Base-by-base conservation (phyloP, 1,139 yeast species). In the Lodderomyces beijingensis region DNA sequence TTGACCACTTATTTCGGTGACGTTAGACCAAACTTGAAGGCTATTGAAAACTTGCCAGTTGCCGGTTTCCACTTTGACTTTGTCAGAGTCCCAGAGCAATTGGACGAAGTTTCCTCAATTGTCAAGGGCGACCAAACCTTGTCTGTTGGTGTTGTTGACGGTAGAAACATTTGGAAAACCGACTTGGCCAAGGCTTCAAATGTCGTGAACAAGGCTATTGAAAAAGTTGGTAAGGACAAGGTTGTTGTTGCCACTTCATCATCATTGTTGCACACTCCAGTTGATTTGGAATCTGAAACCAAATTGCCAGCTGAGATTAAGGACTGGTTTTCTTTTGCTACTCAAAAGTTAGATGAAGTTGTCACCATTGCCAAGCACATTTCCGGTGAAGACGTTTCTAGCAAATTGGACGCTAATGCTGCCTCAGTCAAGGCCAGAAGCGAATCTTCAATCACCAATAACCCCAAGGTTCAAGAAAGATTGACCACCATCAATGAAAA, bases 121-220 rank as follows among this genome's bases (percentile, higher is more conserved):
- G 69, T 89, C 43, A 52, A 46, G 43, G 74, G 79, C 51, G 51
- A 55, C 42, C 95, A 91, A 74, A 68, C 74, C 46, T 75, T 91
- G 59, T 89, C 97, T 46, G 95, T 83, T 47, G 98, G 98, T 85
- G 78, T 91, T 53, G 91, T 91, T 55, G 94, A 87, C 55, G 98
- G 98, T 72, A 88, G 98, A 80, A 91, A 91, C 80, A 86, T 91
- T 69, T 91, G 98, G 98, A 91, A 91, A 79, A 83, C 94, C 63
- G 85, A 91, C 74, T 85, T 82, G 55, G 65, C 91, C 56, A 79
- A 79, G 70, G 95, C 98, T 47, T 70, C 88, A 56, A 83, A 69
- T 47, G 62, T 82, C 45, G 94, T 88, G 53, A 72, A 80, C 62
- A 75, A 79, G 65, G 96, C 96, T 51, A 74, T 84, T 56, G 79